These are phyloP conservation scores for Artemisia annua DNA, from an alignment of 129 eudicot genomes.

Conservation along the genomic window DNA sequence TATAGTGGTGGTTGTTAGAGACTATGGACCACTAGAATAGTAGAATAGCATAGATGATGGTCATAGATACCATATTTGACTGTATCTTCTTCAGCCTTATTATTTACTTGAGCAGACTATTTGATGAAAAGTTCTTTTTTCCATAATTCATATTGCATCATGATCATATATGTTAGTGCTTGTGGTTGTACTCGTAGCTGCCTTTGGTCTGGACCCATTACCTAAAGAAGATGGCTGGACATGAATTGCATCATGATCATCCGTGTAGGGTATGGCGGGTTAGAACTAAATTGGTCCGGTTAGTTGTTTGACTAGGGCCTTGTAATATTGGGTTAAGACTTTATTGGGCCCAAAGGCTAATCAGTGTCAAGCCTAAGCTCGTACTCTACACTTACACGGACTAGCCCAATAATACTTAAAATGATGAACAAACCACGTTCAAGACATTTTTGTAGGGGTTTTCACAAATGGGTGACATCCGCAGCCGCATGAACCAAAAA, in stretches of 20 bases:
- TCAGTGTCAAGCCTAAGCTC: too few relatives aligned
- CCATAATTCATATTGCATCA: neutral
- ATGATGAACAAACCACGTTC: too few relatives aligned
- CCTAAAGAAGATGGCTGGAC: neutral
- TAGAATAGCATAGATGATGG: conserved; percentile 6
- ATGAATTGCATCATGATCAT: neutral
- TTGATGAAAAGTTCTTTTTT: neutral
- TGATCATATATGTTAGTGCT: neutral
- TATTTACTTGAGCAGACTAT: neutral
- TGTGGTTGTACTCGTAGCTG: neutral
- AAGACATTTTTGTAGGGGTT: too few relatives aligned
- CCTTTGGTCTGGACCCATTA: neutral
- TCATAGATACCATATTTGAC: neutral
- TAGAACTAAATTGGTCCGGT: too few relatives aligned
- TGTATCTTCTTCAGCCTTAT: neutral
- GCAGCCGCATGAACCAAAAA: too few relatives aligned
- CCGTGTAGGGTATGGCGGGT: too few relatives aligned
- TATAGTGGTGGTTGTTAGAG: conserved; percentile 4
- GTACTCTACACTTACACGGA: too few relatives aligned
- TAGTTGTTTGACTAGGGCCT: too few relatives aligned
- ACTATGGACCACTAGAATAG: conserved; percentile 4
- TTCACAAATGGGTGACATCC: too few relatives aligned
- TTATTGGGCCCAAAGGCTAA: too few relatives aligned
- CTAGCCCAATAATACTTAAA: too few relatives aligned
- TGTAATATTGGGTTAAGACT: too few relatives aligned